Conservation (phyloP, 176 grass and related monocot genomes). For the Otatea glauca region DNA sequence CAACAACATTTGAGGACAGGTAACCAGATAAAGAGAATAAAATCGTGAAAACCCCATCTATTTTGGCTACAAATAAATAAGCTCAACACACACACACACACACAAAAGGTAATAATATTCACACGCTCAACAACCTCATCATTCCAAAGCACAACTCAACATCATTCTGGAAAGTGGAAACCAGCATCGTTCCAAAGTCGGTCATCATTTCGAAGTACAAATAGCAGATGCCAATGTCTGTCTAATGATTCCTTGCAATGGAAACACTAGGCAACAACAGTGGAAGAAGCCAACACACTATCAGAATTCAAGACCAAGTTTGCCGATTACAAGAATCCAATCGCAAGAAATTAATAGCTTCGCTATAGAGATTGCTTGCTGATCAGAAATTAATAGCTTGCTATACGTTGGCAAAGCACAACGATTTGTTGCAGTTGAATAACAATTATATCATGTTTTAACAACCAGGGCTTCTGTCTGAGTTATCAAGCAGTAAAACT, state of each 20-base stretch:
- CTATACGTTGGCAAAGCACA: background rate
- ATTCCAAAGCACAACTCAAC: background rate
- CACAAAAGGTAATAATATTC: too few relatives aligned
- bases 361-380: background rate
- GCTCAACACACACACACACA: too few relatives aligned
- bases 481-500: background rate
- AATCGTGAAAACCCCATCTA: too few relatives aligned
- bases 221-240: background rate
- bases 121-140: too few relatives aligned
- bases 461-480: conserved; percentile 17
- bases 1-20: too few relatives aligned
- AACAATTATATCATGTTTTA: conserved; percentile 13
- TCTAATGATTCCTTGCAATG: background rate
- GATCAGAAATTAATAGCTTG: background rate
- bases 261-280: background rate
- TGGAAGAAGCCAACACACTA: background rate
- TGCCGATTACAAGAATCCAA: conserved; percentile 29
- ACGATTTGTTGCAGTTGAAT: conserved; percentile 12
- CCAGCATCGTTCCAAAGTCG: background rate
- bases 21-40: too few relatives aligned
- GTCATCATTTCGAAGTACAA: background rate
- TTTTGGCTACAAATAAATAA: too few relatives aligned
- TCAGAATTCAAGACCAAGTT: conserved; percentile 28
- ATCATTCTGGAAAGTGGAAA: conserved; percentile 12
- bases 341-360: conserved; percentile 10